Evolutionary conservation across 305 asterid genomes (phyloP).

Genomic region (Rubia balearica): DNA sequence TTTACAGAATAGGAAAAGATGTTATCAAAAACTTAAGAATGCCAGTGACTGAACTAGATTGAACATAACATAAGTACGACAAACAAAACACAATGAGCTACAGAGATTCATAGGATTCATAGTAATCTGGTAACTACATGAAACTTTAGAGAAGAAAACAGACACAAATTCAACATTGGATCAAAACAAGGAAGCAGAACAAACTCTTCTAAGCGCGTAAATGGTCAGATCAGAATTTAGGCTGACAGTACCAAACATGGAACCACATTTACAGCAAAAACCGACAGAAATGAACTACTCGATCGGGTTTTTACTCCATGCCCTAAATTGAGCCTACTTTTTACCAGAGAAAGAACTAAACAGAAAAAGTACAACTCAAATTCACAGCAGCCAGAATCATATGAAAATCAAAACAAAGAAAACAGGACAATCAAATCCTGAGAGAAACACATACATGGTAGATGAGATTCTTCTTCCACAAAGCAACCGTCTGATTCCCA

Average conservation of each 20-base stretch:
- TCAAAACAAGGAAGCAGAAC: neutral
- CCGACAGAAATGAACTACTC: neutral
- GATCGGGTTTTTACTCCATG: neutral
- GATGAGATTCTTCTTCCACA: constrained; percentile 22
- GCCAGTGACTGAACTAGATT: neutral
- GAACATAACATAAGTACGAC: neutral
- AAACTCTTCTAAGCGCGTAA: neutral
- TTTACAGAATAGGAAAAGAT: neutral
- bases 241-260: neutral
- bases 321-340: neutral
- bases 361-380: neutral
- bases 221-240: neutral
- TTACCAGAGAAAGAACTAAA: neutral
- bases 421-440: neutral
- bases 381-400: neutral
- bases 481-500: constrained; percentile 25
- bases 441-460: constrained; percentile 16
- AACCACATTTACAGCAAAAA: neutral
- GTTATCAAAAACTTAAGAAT: neutral
- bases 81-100: neutral
- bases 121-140: neutral
- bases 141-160: neutral
- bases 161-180: neutral
- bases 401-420: neutral
- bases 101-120: neutral